Evolutionary conservation across 202 grass and related monocot species (phyloP), one percentile per base, ranked within the genome.

Genomic region (Musa balbisiana): DNA sequence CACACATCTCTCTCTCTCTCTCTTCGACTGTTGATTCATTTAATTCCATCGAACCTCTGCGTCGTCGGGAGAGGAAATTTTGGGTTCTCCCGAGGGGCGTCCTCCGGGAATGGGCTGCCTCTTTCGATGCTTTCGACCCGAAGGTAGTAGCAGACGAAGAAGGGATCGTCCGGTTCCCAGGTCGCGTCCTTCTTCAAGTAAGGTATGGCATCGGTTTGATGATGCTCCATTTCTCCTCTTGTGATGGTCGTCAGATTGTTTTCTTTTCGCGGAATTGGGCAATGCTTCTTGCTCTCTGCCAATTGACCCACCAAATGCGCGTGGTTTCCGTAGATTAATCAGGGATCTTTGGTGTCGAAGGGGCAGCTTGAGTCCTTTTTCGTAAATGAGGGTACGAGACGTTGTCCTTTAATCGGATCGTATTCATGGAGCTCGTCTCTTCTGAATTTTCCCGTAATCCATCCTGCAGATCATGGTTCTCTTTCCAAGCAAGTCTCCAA

Each of bases 61-160:
- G 67, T 20, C 25, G 8, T 33, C 17, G 43, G 17, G 67, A 16
- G 43, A 70, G 11, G 25, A 8, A n/a, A 20, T 52, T 70, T 20
- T 6, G 49, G 67, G 67, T 49, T 70, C 51, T 8, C 56, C 43
- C 67, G 33, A 9, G 17, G 33, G 43, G 25, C 25, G 25, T 67
- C 64, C 25, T 24, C 3, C 64, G 64, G 65, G 49, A 78, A 95
- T 92, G 95, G 87, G 87, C 55, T 99, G 95, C 69, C 69, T 98
- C 53, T 85, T 94, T 67, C 84, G 81, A 73, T 99, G 95, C 78
- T 99, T 99, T 76, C 85, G 91, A 9, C 77, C 76, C 55, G 55
- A 86, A 51, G 83, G 76, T 3, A 8, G 23, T 8, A 1, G 17
- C 70, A 53, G 64, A 59, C 67, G 33, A 3, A 78, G 49, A 62